phyloP scores from a whole-genome alignment of 2,329 filamentous ascomycete species.

The Xylariales sp. region DNA sequence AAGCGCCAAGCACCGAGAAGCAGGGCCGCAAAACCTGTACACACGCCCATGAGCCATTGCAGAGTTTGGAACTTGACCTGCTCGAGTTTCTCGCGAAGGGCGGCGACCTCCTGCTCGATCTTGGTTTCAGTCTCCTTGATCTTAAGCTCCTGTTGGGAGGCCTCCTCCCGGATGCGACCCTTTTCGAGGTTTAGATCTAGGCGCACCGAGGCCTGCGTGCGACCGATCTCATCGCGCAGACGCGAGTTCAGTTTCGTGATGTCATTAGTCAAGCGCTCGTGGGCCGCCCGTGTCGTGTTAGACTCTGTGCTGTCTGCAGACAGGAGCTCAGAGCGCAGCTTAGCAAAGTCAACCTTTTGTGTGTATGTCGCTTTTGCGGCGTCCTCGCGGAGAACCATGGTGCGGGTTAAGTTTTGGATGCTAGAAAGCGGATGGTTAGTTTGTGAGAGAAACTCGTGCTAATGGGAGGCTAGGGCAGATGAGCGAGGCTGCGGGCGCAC shows the following conservation, averaged over 20 bases:
- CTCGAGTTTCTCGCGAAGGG: constrained; percentile 89
- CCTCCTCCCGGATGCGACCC: constrained; percentile 94
- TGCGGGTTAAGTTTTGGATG: constrained; percentile 96
- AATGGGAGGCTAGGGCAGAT: constrained; percentile 13
- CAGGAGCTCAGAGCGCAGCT: constrained; percentile 92
- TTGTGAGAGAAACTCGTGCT: neutral
- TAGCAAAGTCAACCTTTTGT: constrained; percentile 97
- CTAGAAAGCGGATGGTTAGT: constrained; percentile 54
- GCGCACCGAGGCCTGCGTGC: constrained; percentile 92
- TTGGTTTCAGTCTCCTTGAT: constrained; percentile 99
- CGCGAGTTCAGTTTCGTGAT: constrained; percentile 92
- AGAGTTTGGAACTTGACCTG: constrained; percentile 97
- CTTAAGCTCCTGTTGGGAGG: constrained; percentile 95
- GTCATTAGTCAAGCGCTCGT: constrained; percentile 94
- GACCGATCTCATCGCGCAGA: constrained; percentile 90
- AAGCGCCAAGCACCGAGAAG: constrained; percentile 77
- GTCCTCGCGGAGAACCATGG: constrained; percentile 97
- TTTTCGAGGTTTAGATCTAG: constrained; percentile 97
- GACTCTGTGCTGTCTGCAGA: constrained; percentile 92
- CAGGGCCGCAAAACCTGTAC: constrained; percentile 74
- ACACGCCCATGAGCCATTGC: constrained; percentile 96
- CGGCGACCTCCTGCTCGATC: constrained; percentile 97
- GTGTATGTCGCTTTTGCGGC: constrained; percentile 82
- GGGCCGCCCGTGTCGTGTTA: constrained; percentile 85
- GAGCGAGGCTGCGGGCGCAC: constrained; percentile 51